Base-by-base conservation (phyloP, 1,139 yeast species). In the Suhomyces wounanorum region DNA sequence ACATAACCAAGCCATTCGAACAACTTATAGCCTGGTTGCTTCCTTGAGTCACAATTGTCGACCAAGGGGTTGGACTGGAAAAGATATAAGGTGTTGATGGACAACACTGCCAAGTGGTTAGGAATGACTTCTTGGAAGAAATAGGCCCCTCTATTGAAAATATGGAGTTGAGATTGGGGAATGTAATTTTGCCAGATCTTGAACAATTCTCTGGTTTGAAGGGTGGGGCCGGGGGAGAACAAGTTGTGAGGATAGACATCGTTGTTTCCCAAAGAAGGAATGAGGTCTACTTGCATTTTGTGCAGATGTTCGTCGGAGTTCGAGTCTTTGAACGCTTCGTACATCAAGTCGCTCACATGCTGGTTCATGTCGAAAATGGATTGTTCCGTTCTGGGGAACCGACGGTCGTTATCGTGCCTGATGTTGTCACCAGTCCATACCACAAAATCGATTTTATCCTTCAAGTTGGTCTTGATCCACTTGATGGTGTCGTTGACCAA, bases 371-470 rank as follows among this genome's bases (percentile, higher is more conserved):
- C 85, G 55, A 87, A 81, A 46, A 89, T 89, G 53, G 83, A 81
- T 53, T 65, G 62, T 60, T 87, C 94, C 1, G 89, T 82, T 69
- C 96, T 79, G 3, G 96, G 96, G 61, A 69, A 69, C 38, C 68
- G 64, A 62, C 95, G 74, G 67, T 89, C 96, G 61, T 86, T 87
- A 65, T 89, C 96, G 65, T 89, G 96, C 50, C 96, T 77, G 42
- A 88, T 83, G 60, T 89, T 89, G 68, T 89, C 96, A 33, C 96
- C 96, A 0, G 96, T 89, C 96, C 96, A 89, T 16, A 89, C 79
- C 30, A 89, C 85, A 64, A 89, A 89, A 66, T 89, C 96, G 45
- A 89, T 84, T 56, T 88, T 84, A 63, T 87, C 95, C 54, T 77
- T 80, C 50, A 88, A 65, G 57, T 88, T 83, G 8, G 75, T 72